Base-by-base conservation (phyloP, 345 rosid species). In the Eucalyptus virginea region DNA sequence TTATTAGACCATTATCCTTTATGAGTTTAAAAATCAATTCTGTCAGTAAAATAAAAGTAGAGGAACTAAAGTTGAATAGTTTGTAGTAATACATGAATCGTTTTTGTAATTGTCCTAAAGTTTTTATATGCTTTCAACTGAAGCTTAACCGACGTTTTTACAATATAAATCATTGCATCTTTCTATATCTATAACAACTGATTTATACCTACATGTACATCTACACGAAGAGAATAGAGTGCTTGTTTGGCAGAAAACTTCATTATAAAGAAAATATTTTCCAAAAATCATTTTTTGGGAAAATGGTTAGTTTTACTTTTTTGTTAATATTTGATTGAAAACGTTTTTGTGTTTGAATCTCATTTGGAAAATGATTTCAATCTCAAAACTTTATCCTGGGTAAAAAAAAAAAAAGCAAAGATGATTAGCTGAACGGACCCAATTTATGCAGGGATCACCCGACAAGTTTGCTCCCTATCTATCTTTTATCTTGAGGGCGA, bases 331-430 rank as follows among this genome's bases (percentile, higher is more conserved):
- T 15, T 48, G 50, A 48, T 48, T 2, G 16, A 48, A 48, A 48
- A 48, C 0, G 16, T 48, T 13, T 48, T 48, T 1, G 0, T 12
- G 1, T 48, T 48, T 48, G 50, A 49, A 49, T 48, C 50, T 12
- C 50, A 48, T 48, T 48, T 0, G 1, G 1, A 13, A 48, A 12
- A 48, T 48, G 1, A 48, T 48, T 48, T 48, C 50, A 48, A 48
- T 13, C 16, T 11, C 50, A 48, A 4, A 48, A 13, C 15, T 48
- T 45, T 12, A 12, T 48, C 16, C 5, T 1, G 1, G 50, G 2
- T 47, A 47, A 47, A 1, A 11, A 47, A 42, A 42, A 7, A 47
- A 47, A 11, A 47, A 47, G 49, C 15, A 48, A 48, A 48, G 50
- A 48, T 2, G 13, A 48, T 48, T 48, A 48, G 50, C 5, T 48